Evolutionary conservation across 2,329 filamentous ascomycete genomes (phyloP), one percentile per base, ranked within the genome.

Genomic region (Cladobotryum mycophilum): DNA sequence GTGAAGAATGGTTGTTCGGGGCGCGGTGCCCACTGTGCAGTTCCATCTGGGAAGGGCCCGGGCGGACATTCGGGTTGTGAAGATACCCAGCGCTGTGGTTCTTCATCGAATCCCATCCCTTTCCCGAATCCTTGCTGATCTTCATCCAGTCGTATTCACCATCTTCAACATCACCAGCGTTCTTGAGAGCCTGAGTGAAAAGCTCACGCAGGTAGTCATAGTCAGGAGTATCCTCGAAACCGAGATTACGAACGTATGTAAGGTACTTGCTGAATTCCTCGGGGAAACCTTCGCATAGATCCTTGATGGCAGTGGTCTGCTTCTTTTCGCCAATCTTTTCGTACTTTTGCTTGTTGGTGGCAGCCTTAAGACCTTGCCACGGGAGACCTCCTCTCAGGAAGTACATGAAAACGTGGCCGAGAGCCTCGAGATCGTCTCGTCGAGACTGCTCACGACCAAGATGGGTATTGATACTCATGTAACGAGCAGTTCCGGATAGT

Each of bases 311-410:
- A 18, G 93, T 97, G 0, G 92, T 96, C 75, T 97, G 93, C 78
- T 99, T 99, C 86, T 99, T 97, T 78, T 99, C 92, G 42, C 93
- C 93, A 71, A 99, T 99, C 80, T 97, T 97, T 75, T 99, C 93
- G 68, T 99, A 99, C 75, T 99, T 99, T 69, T 99, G 93, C 82
- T 99, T 86, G 70, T 86, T 86, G 43, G 84, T 86, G 30, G 82
- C 84, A 67, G 84, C 83, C 73, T 87, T 87, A 56, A 88, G 73
- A 9, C 83, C 84, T 65, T 88, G 83, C 84, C 84, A 88, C 35
- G 84, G 84, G 49, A 87, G 74, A 7, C 81, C 82, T 43, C 84
- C 84, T n/a, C 83, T 76, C 41, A 87, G 69, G 68, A 88, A 87
- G 69, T 88, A 88, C 76, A 88, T 82, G 67, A 87, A 86, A 38